Base-by-base conservation (phyloP, 148 eudicot genomes). In the Chenopodium berlandieri region DNA sequence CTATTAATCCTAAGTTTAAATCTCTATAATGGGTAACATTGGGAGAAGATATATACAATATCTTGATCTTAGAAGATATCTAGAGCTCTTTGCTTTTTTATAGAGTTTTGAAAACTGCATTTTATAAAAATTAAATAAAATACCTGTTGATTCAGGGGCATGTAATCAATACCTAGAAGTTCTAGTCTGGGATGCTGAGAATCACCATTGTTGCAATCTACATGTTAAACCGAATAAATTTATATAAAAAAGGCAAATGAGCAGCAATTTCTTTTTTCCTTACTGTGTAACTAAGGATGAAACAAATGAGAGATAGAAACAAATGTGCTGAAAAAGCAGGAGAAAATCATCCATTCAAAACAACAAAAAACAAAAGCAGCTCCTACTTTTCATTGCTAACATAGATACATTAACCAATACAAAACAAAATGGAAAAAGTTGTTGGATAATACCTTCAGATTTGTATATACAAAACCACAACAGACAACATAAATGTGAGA, bases 91-190 rank as follows among this genome's bases (percentile, higher is more conserved):
- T 23, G 25, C 0, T 23, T 23, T 23, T 23, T 23, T 23, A 23
- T 23, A 23, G 25, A 23, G 25, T 23, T 23, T 23, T 23, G 25
- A 23, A 23, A 23, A 23, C 25, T 23, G 25, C 25, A 23, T 23
- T 23, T 23, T 23, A 23, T 23, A 23, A 23, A 22, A 44, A 16
- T n/a, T 20, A 19, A 7, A 72, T 34, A 9, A 72, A 20, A 46
- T 23, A 94, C 98, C 98, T 93, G 88, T 75, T 74, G 80, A 76
- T 86, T 87, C 40, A 83, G 66, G 58, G 88, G 91, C 90, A 82
- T 81, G 89, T 87, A 83, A 56, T 88, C 94, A 54, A 88, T 83
- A 65, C 97, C 92, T 14, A 97, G 98, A 86, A 91, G 87, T 80
- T 89, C 93, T 81, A 92, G 83, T 78, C 84, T 88, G 78, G 93